Evolutionary conservation across 2,329 filamentous ascomycete genomes (phyloP).

Genomic region (Hypomyces rosellus): DNA sequence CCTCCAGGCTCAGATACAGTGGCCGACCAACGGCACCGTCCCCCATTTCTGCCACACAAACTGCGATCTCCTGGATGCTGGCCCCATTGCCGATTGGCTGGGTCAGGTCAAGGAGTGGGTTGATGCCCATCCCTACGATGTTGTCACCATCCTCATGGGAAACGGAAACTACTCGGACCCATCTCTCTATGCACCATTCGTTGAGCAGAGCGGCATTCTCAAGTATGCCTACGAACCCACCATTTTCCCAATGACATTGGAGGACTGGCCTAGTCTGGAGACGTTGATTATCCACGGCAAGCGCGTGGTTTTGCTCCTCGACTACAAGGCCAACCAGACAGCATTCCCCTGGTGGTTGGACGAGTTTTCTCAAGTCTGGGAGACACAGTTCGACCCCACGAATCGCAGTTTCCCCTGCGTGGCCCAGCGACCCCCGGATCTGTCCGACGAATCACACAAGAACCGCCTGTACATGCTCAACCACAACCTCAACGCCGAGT

Average conservation of each 20-base stretch:
- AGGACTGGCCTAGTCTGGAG: conserved; percentile 78
- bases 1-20: conserved; percentile 59
- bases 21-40: conserved; percentile 39
- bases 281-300: conserved; percentile 66
- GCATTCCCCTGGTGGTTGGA: conserved; percentile 79
- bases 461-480: conserved; percentile 75
- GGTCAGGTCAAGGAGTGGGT: conserved; percentile 67
- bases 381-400: conserved; percentile 75
- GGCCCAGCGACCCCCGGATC: conserved; percentile 66
- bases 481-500: conserved; percentile 81
- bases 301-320: conserved; percentile 74
- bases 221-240: conserved; percentile 69
- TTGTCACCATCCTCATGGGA: conserved; percentile 78
- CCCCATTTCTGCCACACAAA: conserved; percentile 79
- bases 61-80: conserved; percentile 75
- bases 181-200: conserved; percentile 58
- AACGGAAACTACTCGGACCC: conserved; percentile 70
- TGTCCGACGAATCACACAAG: conserved; percentile 47
- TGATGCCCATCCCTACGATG: conserved; percentile 69
- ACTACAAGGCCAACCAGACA: conserved; percentile 76
- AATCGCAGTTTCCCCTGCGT: conserved; percentile 67
- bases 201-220: conserved; percentile 65
- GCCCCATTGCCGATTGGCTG: conserved; percentile 70
- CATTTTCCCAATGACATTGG: conserved; percentile 60
- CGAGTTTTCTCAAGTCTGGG: conserved; percentile 84